Percentiles rank a stretch among this genome's conserved stretches.
Conservation (phyloP, 163 green algal species). For the Volvox carteri region DNA sequence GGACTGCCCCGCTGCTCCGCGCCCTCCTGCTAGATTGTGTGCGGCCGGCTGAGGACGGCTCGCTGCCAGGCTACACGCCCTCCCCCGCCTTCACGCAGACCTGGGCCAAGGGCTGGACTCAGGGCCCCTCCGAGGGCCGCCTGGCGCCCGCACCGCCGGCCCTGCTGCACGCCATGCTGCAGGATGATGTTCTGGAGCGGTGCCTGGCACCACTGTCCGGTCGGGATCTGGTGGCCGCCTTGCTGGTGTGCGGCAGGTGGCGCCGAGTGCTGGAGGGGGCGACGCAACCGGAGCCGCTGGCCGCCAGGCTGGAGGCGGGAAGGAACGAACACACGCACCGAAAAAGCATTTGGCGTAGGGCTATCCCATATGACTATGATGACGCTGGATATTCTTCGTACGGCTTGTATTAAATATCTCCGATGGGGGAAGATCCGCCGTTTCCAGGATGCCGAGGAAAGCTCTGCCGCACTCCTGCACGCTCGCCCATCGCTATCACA, state of each 20-base stretch:
- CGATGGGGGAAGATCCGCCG: no score
- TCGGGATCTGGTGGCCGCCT: constrained; percentile 14
- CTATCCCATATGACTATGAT: no score
- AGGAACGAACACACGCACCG: no score
- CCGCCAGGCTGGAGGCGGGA: constrained; percentile 6
- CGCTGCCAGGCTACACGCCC: constrained; percentile 52
- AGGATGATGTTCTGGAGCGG: not conserved
- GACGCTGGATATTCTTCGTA: no score
- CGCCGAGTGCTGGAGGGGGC: not conserved
- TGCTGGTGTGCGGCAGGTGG: constrained; percentile 22
- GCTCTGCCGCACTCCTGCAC: no score
- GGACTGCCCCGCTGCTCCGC: not conserved
- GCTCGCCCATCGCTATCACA: no score
- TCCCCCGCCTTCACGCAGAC: constrained; percentile 54
- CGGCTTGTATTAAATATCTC: no score
- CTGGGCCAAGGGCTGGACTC: constrained; percentile 52
- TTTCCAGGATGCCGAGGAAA: no score
- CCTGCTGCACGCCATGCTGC: constrained; percentile 17
- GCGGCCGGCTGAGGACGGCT: constrained; percentile 8
- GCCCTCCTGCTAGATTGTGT: constrained; percentile 48
- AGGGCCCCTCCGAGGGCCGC: constrained; percentile 8
- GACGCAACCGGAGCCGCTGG: not conserved
- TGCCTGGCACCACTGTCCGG: constrained; percentile 6
- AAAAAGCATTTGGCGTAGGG: no score
- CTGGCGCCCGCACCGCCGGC: constrained; percentile 12